Percentiles rank a stretch among this genome's conserved stretches.
These are phyloP conservation scores for Chaetothyriales sp. DNA, from an alignment of 2,329 filamentous ascomycete genomes.

Conservation along the genomic window DNA sequence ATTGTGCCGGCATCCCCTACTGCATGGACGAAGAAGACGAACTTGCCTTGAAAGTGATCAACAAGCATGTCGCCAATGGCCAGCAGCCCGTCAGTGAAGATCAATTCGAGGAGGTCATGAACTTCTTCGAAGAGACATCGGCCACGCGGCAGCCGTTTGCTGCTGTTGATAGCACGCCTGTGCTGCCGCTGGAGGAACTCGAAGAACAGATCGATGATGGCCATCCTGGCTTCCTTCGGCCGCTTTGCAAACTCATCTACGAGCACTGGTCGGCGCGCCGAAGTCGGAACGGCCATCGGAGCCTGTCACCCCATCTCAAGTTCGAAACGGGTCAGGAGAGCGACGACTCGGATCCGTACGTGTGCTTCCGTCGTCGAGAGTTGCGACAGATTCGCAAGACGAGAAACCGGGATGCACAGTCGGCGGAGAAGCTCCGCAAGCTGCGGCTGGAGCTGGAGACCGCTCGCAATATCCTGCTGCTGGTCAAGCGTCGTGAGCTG, in stretches of 20 bases:
- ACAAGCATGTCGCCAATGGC: conserved; percentile 54
- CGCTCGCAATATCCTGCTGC: conserved; percentile 62
- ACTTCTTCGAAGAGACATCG: conserved; percentile 82
- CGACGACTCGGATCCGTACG: conserved; percentile 92
- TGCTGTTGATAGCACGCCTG: conserved; percentile 73
- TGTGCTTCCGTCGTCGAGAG: conserved; percentile 92
- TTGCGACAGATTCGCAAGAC: conserved; percentile 92
- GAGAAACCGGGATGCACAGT: conserved; percentile 80
- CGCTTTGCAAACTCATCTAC: conserved; percentile 66
- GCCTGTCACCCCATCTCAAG: conserved; percentile 58
- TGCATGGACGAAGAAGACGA: conserved; percentile 90
- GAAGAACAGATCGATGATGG: conserved; percentile 52
- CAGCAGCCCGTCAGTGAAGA: conserved; percentile 62
- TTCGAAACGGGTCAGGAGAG: conserved; percentile 90
- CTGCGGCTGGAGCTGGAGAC: conserved; percentile 83
- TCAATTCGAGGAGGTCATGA: conserved; percentile 87
- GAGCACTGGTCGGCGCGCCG: conserved; percentile 74
- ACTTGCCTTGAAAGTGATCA: conserved; percentile 69
- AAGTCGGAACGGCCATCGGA: conserved; percentile 51
- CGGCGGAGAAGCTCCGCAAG: conserved; percentile 86
- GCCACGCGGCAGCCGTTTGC: conserved; percentile 76
- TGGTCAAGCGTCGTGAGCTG: conserved; percentile 67
- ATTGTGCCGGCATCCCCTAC: conserved; percentile 81
- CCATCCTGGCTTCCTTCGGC: conserved; percentile 40
- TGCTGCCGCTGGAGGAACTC: conserved; percentile 61